A percentile compares a stretch with the other conserved stretches of the same genome.
These are phyloP conservation scores for Filobasidium uniguttulatum DNA, from an alignment of 1,284 basidiomycete genomes.

Conservation along the genomic window DNA sequence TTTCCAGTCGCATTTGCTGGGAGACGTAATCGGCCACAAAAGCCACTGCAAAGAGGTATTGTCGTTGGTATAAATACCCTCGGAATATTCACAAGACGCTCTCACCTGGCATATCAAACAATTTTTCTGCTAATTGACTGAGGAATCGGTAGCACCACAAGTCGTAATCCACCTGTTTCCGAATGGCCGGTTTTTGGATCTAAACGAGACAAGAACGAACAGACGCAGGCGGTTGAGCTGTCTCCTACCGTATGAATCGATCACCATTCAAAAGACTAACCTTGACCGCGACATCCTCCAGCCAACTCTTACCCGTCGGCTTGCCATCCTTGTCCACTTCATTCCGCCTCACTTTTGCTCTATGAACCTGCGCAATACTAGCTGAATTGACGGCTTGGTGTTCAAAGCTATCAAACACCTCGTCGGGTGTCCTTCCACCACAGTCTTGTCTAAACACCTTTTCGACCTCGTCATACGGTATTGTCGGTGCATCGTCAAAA, in stretches of 20 bases:
- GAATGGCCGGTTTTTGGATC: constrained; percentile 65
- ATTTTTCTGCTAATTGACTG: constrained; percentile 31
- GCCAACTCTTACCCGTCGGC: constrained; percentile 34
- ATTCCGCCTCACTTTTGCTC: constrained; percentile 48
- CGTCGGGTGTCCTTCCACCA: constrained; percentile 49
- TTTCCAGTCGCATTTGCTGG: constrained; percentile 63
- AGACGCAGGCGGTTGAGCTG: neutral
- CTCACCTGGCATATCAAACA: constrained; percentile 36
- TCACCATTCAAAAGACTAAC: constrained; percentile 29
- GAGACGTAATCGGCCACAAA: constrained; percentile 56
- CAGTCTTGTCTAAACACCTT: constrained; percentile 59
- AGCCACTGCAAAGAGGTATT: constrained; percentile 22
- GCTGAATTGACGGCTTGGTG: constrained; percentile 63
- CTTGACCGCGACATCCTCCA: constrained; percentile 62
- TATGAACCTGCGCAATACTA: constrained; percentile 78
- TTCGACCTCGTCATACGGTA: constrained; percentile 56
- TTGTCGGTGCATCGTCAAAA: constrained; percentile 73
- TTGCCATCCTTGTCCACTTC: constrained; percentile 28
- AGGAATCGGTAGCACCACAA: constrained; percentile 39
- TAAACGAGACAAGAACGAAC: neutral
- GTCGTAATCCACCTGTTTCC: constrained; percentile 72
- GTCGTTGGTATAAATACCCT: neutral
- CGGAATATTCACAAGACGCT: neutral
- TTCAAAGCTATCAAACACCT: constrained; percentile 65
- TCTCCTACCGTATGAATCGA: neutral